phyloP scores from a whole-genome alignment of 345 rosid genomes.

The Punica granatum region DNA sequence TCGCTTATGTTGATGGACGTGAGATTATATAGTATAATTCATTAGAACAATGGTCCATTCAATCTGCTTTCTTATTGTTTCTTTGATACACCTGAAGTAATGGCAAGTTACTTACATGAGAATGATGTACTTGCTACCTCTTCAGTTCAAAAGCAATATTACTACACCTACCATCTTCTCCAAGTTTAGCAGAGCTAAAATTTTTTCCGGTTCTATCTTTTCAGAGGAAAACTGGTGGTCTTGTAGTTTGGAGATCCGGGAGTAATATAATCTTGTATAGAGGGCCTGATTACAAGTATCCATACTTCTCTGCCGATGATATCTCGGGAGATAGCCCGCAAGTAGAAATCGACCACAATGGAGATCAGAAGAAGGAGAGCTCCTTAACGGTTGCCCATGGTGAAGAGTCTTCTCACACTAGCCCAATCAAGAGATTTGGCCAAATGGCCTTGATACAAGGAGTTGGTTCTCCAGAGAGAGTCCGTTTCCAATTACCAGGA shows the following conservation, averaged over 20 bases:
- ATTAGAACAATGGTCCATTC: background rate
- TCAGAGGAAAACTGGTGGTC: constrained; percentile 91
- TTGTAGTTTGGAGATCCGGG: constrained; percentile 96
- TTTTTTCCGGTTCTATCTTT: constrained; percentile 8
- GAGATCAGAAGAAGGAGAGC: constrained; percentile 19
- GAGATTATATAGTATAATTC: background rate
- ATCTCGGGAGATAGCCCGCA: constrained; percentile 16
- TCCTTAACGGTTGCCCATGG: constrained; percentile 13
- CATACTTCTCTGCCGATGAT: constrained; percentile 55
- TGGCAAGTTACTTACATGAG: background rate
- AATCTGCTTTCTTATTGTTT: background rate
- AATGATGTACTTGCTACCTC: background rate
- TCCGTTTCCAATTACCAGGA: constrained; percentile 75
- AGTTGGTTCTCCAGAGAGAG: constrained; percentile 65
- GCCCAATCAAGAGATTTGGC: constrained; percentile 17
- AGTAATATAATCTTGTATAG: constrained; percentile 74
- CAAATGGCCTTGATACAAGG: constrained; percentile 40
- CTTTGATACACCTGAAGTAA: background rate
- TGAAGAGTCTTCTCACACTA: constrained; percentile 19
- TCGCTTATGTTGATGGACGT: too few species aligned
- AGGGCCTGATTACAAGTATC: constrained; percentile 70
- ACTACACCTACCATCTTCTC: too few species aligned
- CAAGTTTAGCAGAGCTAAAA: background rate
- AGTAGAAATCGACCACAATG: constrained; percentile 16
- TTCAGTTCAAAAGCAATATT: background rate